phyloP scores from a whole-genome alignment of 73 alveolate genomes.

The Tetrahymena malaccensis region DNA sequence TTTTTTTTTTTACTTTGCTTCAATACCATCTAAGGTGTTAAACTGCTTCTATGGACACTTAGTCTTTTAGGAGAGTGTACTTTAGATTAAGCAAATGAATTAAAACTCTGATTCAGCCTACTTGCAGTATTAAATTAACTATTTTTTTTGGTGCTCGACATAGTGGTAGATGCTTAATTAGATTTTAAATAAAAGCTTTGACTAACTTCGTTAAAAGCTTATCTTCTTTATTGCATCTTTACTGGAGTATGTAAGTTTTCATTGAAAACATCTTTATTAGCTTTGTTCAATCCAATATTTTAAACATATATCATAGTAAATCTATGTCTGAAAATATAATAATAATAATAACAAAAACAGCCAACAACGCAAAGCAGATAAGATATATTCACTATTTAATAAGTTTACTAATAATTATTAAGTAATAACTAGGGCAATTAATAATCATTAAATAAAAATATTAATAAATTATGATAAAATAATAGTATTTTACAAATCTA shows the following conservation, averaged over 20 bases:
- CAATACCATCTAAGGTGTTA: not conserved
- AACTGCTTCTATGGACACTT: not conserved
- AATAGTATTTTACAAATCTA: not conserved
- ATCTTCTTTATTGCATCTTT: not conserved
- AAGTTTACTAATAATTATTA: too few species aligned
- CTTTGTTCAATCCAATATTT: not conserved
- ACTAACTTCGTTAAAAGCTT: not conserved
- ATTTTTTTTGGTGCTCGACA: not conserved
- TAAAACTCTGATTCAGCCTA: not conserved
- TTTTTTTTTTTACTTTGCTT: not conserved
- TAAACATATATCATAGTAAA: not conserved
- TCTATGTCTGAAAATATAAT: not conserved
- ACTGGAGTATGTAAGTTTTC: not conserved
- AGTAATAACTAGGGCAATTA: not conserved
- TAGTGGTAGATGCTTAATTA: not conserved
- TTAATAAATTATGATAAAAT: too few species aligned
- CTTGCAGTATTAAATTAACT: not conserved
- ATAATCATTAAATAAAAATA: not conserved
- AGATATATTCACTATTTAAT: not conserved
- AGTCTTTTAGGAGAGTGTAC: not conserved
- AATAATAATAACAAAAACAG: not conserved
- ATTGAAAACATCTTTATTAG: not conserved
- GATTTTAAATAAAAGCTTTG: not conserved
- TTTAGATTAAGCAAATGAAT: not conserved
- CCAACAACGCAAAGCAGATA: not conserved